Evolutionary conservation across 495 filamentous ascomycete species (phyloP), one percentile per base, ranked within the genome.

Genomic region (Podospora tetraspora): DNA sequence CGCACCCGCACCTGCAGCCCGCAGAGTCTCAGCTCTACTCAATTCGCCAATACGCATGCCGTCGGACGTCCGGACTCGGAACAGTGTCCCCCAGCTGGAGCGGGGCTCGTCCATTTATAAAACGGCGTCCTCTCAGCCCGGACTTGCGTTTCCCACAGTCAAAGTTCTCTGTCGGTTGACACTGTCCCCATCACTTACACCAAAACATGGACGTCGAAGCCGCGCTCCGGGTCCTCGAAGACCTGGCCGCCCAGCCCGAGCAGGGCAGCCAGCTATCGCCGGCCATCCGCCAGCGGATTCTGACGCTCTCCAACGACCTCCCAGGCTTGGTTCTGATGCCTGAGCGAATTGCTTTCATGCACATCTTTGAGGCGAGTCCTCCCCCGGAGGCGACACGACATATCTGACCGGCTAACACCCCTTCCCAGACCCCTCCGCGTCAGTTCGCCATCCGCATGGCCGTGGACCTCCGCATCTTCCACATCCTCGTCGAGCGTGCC

Each of bases 401-500:
- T 19, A 13, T 19, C 19, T 29, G 21, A 25, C 11, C 0, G 23
- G 29, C 19, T 25, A 7, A 19, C 30, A 21, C 30, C 34, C 9
- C 0, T 10, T 19, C 5, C 13, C 21, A 65, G 63, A 65, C 63
- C 58, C 63, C 63, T 5, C 63, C 63, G 3, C 63, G 63, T n/a
- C 63, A 65, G 25, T 59, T 65, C 23, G 63, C 43, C 63, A 58
- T 65, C 25, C 63, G 63, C 63, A 65, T 65, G 63, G 63, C 63
- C 25, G 63, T 65, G 1, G 63, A 65, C n/a, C 63, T 65, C 2
- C 63, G 63, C 52, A 65, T 65, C 63, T 65, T 65, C 56, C 63
- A 65, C 63, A 65, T 65, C 27, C 63, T 65, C 25, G 63, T 65
- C 24, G 63, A 65, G n/a, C 63, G 63, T 10, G 63, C 63, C 24